Evolutionary conservation across 2,329 filamentous ascomycete species (phyloP), one percentile per base, ranked within the genome.

Genomic region (Pseudocercospora pini-densiflorae): DNA sequence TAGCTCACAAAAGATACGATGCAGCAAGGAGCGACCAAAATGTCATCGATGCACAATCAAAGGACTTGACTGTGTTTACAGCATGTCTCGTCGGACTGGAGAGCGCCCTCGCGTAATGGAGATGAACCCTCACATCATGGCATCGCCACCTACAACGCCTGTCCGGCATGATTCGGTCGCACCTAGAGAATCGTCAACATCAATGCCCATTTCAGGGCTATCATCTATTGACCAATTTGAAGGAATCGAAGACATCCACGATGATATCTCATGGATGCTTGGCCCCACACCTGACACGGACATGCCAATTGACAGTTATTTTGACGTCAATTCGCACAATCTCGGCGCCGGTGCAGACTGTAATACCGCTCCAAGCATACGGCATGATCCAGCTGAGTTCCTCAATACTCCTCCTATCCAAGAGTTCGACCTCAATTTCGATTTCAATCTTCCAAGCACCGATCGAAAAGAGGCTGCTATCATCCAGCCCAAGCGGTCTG

Each of bases 1-100:
- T 21, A 60, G 62, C 29, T 45, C 36, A 21, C 14, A 65, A 58
- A 65, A 65, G 29, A 61, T 65, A 14, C 60, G 59, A 55, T 65
- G 63, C 24, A 53, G 63, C 49, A 65, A 65, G 23, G 45, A 65
- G 36, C 47, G 51, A 33, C 63, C 63, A 4, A 51, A 40, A 19
- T 65, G 63, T 47, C 43, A 47, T 36, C 63, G 63, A 19, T 65
- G 63, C 33, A 53, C 54, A 14, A 31, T 59, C 21, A 65, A 65
- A 61, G 63, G 63, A 16, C 58, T 61, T 53, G 23, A 43, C 23
- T 65, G 63, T 43, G 36, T 61, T 16, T 65, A 65, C 36, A 65
- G 63, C 58, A 53, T 65, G 12, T 65, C 63, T 21, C 49, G 60
- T 27, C 57, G 63, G n/a, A 65, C 59, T 19, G 63, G 63, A 8